These are phyloP conservation scores for Russula dissimulans DNA, from an alignment of 768 basidiomycete species.

Conservation along the genomic window DNA sequence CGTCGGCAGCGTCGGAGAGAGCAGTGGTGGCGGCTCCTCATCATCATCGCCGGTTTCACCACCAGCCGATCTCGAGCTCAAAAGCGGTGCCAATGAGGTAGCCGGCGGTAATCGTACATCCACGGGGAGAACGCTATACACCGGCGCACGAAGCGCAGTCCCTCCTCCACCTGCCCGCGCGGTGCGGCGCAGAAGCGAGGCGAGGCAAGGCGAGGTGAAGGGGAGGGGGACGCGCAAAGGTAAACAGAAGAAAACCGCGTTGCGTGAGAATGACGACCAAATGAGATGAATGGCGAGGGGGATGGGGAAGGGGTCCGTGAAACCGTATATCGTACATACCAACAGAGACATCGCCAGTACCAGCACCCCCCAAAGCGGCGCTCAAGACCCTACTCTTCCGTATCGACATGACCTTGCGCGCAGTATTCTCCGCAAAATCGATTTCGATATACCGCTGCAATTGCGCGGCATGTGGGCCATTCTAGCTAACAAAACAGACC, in stretches of 20 bases:
- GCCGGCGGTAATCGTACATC: constrained; percentile 63
- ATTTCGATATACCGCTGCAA: constrained; percentile 72
- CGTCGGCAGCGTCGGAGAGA: constrained; percentile 64
- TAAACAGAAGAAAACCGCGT: constrained; percentile 17
- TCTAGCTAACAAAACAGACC: constrained; percentile 31
- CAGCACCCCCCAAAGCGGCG: constrained; percentile 35
- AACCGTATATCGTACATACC: constrained; percentile 24
- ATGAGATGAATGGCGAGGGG: constrained; percentile 8
- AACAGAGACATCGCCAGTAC: constrained; percentile 33
- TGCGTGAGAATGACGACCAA: background rate
- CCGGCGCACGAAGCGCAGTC: constrained; percentile 41
- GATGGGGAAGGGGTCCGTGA: background rate
- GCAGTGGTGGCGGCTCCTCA: constrained; percentile 24
- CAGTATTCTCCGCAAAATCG: constrained; percentile 83
- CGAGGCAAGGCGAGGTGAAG: too few species aligned
- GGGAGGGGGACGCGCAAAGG: background rate
- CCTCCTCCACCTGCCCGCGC: constrained; percentile 48
- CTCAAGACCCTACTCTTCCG: constrained; percentile 54
- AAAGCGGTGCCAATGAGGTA: constrained; percentile 35
- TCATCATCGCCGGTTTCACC: constrained; percentile 1
- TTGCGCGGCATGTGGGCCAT: constrained; percentile 40
- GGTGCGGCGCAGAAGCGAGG: too few species aligned
- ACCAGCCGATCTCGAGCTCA: constrained; percentile 18
- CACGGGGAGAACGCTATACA: constrained; percentile 63
- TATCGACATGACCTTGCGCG: constrained; percentile 75